A percentile compares a stretch with the other conserved stretches of the same genome.
Conservation (phyloP, 805 yeast genomes). For the Candida maris region DNA sequence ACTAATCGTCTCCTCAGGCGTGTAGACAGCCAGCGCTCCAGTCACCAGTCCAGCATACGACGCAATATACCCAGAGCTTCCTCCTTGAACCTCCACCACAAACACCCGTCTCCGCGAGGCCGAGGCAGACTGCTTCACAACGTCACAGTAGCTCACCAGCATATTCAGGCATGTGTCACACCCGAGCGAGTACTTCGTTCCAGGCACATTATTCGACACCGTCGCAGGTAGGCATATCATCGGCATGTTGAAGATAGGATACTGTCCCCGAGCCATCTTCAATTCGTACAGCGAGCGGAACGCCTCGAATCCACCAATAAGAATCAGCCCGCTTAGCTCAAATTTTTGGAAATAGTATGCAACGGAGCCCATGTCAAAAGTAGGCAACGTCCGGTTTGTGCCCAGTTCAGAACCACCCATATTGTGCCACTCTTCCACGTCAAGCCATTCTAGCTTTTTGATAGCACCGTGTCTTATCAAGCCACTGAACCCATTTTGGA, state of each 20-base stretch:
- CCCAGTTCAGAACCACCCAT: constrained; percentile 97
- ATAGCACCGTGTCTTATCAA: constrained; percentile 86
- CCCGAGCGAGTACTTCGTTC: constrained; percentile 94
- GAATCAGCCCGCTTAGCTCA: constrained; percentile 79
- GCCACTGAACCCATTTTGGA: constrained; percentile 92
- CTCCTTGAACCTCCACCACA: constrained; percentile 98
- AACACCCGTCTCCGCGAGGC: constrained; percentile 92
- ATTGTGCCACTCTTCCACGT: constrained; percentile 84
- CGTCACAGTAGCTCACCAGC: constrained; percentile 89
- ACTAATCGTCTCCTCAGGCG: constrained; percentile 80
- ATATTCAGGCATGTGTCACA: constrained; percentile 93
- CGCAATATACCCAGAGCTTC: constrained; percentile 92
- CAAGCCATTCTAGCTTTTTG: constrained; percentile 71
- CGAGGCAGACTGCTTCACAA: constrained; percentile 90
- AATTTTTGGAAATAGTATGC: constrained; percentile 92
- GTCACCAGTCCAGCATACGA: constrained; percentile 78
- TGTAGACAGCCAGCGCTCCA: constrained; percentile 89
- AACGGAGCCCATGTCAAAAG: constrained; percentile 80
- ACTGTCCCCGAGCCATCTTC: constrained; percentile 67
- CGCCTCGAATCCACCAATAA: constrained; percentile 98
- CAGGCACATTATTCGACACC: constrained; percentile 97
- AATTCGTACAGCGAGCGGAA: constrained; percentile 79
- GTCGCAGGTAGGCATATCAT: constrained; percentile 94
- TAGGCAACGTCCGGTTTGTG: constrained; percentile 85
- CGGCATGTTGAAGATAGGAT: constrained; percentile 93